Percentiles rank a stretch among this genome's conserved stretches.
These are phyloP conservation scores for Colletotrichum liriopes DNA, from an alignment of 2,329 filamentous ascomycete genomes.

Conservation along the genomic window DNA sequence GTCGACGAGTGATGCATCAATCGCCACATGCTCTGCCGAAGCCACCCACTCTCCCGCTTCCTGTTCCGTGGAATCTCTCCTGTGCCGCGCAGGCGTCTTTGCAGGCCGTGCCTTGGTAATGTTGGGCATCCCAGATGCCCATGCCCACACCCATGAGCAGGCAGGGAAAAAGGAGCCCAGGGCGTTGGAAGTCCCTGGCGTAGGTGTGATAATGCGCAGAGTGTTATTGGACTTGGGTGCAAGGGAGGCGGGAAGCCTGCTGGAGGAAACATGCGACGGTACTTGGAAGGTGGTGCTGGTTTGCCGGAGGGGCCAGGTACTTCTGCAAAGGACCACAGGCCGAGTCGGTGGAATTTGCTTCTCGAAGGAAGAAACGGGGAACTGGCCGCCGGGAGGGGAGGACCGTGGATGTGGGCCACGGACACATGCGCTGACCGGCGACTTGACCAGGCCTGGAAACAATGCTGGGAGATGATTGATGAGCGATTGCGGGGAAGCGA, in stretches of 20 bases:
- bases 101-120: neutral
- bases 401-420: conserved; percentile 15
- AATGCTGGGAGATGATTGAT: conserved; percentile 16
- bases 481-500: conserved; percentile 38
- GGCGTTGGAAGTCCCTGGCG: neutral
- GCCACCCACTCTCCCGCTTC: neutral
- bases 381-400: conserved; percentile 15
- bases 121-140: neutral
- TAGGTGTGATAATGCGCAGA: conserved; percentile 8
- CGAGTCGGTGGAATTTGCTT: conserved; percentile 33
- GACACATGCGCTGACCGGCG: conserved; percentile 14
- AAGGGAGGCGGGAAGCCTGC: conserved; percentile 31
- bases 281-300: neutral
- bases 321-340: neutral
- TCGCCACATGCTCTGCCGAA: neutral
- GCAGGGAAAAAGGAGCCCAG: conserved; percentile 8
- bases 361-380: conserved; percentile 42
- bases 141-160: neutral
- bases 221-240: conserved; percentile 24
- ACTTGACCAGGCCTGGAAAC: neutral
- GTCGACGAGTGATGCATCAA: neutral
- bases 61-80: neutral
- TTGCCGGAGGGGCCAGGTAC: neutral
- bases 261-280: conserved; percentile 30
- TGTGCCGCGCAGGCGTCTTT: neutral